Evolutionary conservation across 768 basidiomycete species (phyloP).

Genomic region (Pleurotus pulmonarius): DNA sequence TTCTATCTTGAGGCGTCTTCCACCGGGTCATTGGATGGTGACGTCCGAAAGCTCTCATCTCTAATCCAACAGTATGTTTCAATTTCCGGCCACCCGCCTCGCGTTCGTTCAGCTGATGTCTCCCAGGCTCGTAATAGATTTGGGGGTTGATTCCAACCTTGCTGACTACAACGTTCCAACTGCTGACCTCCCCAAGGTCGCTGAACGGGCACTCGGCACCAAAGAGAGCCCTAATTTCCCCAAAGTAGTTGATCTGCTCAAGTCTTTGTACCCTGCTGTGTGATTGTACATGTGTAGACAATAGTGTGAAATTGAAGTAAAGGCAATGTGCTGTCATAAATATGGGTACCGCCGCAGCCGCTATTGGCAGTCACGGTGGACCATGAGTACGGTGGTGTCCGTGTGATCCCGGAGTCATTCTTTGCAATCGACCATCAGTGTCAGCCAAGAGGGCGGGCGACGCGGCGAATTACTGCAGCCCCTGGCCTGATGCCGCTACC

Average conservation of each 20-base stretch:
- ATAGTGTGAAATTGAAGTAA: neutral
- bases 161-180: slow-evolving; percentile 61
- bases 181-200: slow-evolving; percentile 50
- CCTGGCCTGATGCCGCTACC: neutral
- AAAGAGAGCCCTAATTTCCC: slow-evolving; percentile 33
- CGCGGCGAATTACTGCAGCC: neutral
- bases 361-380: too few relatives aligned
- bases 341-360: neutral
- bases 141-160: slow-evolving; percentile 59
- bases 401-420: neutral
- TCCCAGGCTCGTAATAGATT: slow-evolving; percentile 51
- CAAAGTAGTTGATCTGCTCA: slow-evolving; percentile 46
- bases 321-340: neutral
- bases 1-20: slow-evolving; percentile 56
- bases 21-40: slow-evolving; percentile 65
- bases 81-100: neutral
- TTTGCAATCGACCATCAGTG: too few relatives aligned
- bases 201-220: slow-evolving; percentile 41
- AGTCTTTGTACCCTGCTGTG: slow-evolving; percentile 32
- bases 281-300: neutral
- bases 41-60: slow-evolving; percentile 47
- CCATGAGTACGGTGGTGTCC: neutral
- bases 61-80: slow-evolving; percentile 51
- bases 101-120: neutral
- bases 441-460: too few relatives aligned